Evolutionary conservation across 78 protist species (phyloP), one percentile per base, ranked within the genome.

Genomic region (Dictyostelium discoideum): DNA sequence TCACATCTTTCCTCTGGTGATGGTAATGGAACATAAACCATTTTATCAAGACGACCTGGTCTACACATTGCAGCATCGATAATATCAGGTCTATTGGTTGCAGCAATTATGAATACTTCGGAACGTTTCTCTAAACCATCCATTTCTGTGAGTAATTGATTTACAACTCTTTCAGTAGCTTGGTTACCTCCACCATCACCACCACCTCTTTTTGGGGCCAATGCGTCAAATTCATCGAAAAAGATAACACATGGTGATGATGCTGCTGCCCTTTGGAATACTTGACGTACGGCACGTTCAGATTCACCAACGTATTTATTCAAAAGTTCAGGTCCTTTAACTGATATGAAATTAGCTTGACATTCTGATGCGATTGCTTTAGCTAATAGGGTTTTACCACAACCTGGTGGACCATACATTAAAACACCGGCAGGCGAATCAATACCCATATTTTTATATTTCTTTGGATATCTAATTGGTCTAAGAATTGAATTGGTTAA

Each of bases 151-250:
- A 99, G 97, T 42, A 98, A 93, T 84, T 97, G 99, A 92, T 99
- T 99, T 39, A 99, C 99, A 10, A 99, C 98, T 5, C 99, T 69
- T 77, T 98, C 99, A 10, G 98, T 82, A 0, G 90, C 95, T 69
- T 98, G 99, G 87, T 98, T 98, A 63, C 98, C 99, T 26, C 77
- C 77, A 39, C 54, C 87, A 60, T 84, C 94, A 39, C 54, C 87
- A 48, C 87, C 94, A 97, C 72, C 97, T 42, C 99, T 93, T 42
- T 96, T 74, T 5, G 99, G 99, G 13, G 98, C 95, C 18, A 99
- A 87, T 5, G 99, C 99, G 85, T 99, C 99, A 32, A 99, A 95
- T 96, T 99, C 99, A 87, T 99, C 99, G 86, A 99, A 99, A 96
- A 99, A 99, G 67, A 99, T 76, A 63, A 99, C 98, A 85, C 99